A percentile compares a stretch with the other conserved stretches of the same genome.
Conservation (phyloP, 2,329 filamentous ascomycete species). For the Diaporthe velutina region DNA sequence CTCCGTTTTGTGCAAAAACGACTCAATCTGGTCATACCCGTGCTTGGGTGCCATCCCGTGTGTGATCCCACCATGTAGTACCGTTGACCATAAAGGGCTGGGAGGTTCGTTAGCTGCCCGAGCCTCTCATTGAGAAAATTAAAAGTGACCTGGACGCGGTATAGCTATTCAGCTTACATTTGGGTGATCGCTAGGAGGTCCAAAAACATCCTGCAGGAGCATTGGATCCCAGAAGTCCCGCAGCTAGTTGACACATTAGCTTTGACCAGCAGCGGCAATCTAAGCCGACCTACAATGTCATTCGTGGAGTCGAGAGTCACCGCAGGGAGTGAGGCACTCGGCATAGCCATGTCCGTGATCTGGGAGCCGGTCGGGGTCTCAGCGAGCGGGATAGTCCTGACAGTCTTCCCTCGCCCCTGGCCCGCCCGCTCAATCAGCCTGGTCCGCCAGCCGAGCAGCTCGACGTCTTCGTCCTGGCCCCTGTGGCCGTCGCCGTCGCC, state of each 20-base stretch:
- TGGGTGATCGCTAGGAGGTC: neutral
- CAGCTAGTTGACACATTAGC: neutral
- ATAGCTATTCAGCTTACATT: neutral
- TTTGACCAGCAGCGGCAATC: too few species aligned
- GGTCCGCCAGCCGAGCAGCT: constrained; percentile 30
- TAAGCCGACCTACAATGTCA: neutral
- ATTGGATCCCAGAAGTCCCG: constrained; percentile 6
- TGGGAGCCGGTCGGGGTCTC: neutral
- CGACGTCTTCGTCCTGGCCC: constrained; percentile 21
- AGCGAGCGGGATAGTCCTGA: constrained; percentile 21
- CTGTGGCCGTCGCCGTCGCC: neutral
- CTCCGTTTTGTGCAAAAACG: neutral
- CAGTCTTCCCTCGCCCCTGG: constrained; percentile 12
- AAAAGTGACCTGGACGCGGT: too few species aligned
- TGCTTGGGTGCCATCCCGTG: neutral
- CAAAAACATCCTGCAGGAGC: constrained; percentile 16
- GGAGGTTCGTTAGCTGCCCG: neutral
- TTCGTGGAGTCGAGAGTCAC: neutral
- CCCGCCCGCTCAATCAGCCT: constrained; percentile 31
- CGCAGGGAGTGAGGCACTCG: neutral
- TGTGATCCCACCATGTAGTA: constrained; percentile 6
- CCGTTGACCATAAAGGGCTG: constrained; percentile 17
- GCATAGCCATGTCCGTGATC: neutral
- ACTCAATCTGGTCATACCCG: neutral
- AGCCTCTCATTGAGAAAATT: too few species aligned